Evolutionary conservation across 129 eudicot species (phyloP), one percentile per base, ranked within the genome.

Genomic region (Pseudognaphalium luteoalbum): DNA sequence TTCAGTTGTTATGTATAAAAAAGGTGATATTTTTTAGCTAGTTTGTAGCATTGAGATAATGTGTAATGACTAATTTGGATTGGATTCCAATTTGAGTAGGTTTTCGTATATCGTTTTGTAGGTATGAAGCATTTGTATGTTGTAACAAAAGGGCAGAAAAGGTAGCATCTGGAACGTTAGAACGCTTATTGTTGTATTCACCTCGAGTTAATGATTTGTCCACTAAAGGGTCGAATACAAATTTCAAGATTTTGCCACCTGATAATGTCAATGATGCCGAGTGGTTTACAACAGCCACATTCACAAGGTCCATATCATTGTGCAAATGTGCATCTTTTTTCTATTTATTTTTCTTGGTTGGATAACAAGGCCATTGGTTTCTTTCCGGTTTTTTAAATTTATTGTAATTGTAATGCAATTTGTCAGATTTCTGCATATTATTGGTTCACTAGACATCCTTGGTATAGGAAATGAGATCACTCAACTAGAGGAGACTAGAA

Each of bases 241-340:
- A 79, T 74, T 86, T 89, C 78, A 89, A 79, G 78, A 78, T 95
- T 61, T 79, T 79, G 52, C 80, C 86, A 5, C 89, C 95, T 14
- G 81, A 76, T 6, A 85, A 60, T 37, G 62, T 52, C 62, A 58
- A 41, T 58, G 86, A 67, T 70, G 71, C 78, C 21, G 78, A 79
- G 73, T 95, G 99, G 96, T 95, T 95, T 83, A 91, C 92, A 63
- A 83, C 86, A 60, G 20, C 94, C 73, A 89, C 91, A 68, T 82
- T 95, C 70, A 86, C 76, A 63, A 95, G 99, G 99, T 95, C 68
- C 81, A 63, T 73, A 29, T 74, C 68, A 62, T 76, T 50, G 29
- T 81, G 59, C 41, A 61, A 62, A 74, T 50, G 29, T 81, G 59
- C 41, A 61, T 67, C 52, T 68, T 42, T 57, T 16, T 65, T 30